Base-by-base conservation (phyloP, 2,329 filamentous ascomycete genomes). In the Fusarium illudens region DNA sequence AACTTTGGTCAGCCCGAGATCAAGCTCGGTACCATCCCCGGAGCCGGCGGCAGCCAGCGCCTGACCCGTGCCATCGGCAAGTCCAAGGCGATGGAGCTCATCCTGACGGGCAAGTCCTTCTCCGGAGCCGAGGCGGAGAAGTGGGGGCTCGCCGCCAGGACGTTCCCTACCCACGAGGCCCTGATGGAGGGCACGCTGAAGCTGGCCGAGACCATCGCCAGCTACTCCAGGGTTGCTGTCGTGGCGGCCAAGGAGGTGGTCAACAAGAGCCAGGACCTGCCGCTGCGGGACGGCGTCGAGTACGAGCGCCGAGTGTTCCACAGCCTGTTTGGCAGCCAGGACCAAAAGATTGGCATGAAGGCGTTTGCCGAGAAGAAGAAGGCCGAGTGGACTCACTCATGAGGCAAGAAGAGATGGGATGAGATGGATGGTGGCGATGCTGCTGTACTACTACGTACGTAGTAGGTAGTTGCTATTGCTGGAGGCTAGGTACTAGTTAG, bases 1-100 rank as follows among this genome's bases (percentile, higher is more conserved):
- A 96, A 93, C 74, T 97, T 99, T 77, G 96, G 96, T 12, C 96
- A 98, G 82, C 96, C 96, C 1, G 96, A 99, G 84, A 93, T 99
- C 83, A 97, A 96, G 82, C 86, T 99, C 4, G 96, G 96, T 25
- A 92, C 92, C 3, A 93, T 98, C 58, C 96, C 96, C 1, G 96
- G 96, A 4, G 96, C 92, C 0, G 96, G 96, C 27, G 96, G 96
- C 7, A 94, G 90, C 67, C 96, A 99, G 84, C 86, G 96, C 9
- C 83, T 99, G 46, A 97, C 94, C 6, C 87, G 89, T 22, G 94
- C 91, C 13, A 85, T 96, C 59, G 93, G 93, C 53, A 96, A 97
- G 86, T 89, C 89, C 70, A 90, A 89, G 78, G 92, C 94, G 13
- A 97, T 97, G 94, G 94, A 97, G 79, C 83, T 97, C 57, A 93